Evolutionary conservation across 495 filamentous ascomycete genomes (phyloP).

Genomic region (Podospora fimiseda): DNA sequence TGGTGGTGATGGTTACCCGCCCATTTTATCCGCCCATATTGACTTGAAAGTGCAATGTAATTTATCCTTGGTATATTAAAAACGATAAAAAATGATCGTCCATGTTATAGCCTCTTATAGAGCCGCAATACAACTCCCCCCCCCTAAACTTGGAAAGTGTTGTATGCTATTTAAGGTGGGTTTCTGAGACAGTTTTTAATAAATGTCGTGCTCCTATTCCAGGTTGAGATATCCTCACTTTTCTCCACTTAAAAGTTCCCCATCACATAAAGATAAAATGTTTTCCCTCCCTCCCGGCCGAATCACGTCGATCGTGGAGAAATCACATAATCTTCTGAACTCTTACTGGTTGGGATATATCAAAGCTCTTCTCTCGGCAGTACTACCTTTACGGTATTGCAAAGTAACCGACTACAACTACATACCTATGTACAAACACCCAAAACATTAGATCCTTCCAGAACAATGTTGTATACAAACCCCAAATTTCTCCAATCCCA

Average conservation of each 20-base stretch:
- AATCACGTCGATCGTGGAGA: background rate
- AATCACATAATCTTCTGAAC: background rate
- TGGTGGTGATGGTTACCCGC: slow-evolving; percentile 16
- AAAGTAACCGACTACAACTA: slow-evolving; percentile 2
- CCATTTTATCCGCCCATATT: slow-evolving; percentile 29
- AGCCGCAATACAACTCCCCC: too few relatives aligned
- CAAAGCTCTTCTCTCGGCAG: background rate
- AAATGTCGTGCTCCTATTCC: background rate
- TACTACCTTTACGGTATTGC: background rate
- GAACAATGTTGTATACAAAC: too few relatives aligned
- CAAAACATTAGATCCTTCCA: background rate
- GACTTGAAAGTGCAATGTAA: slow-evolving; percentile 16
- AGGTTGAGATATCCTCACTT: slow-evolving; percentile 11
- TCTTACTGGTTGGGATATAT: background rate
- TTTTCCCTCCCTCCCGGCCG: background rate
- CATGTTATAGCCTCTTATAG: slow-evolving; percentile 17
- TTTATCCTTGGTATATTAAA: slow-evolving; percentile 25
- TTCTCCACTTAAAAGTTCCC: background rate
- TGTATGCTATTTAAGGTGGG: background rate
- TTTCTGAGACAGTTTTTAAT: background rate
- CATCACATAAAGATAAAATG: background rate
- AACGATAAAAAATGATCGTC: too few relatives aligned
- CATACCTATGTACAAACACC: slow-evolving; percentile 4
- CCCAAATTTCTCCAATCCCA: slow-evolving; percentile 6
- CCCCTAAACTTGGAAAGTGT: slow-evolving; percentile 12